These are phyloP conservation scores for Bolboschoenoplectus hybrid DNA, from an alignment of 202 grass and related monocot species.

Conservation along the genomic window DNA sequence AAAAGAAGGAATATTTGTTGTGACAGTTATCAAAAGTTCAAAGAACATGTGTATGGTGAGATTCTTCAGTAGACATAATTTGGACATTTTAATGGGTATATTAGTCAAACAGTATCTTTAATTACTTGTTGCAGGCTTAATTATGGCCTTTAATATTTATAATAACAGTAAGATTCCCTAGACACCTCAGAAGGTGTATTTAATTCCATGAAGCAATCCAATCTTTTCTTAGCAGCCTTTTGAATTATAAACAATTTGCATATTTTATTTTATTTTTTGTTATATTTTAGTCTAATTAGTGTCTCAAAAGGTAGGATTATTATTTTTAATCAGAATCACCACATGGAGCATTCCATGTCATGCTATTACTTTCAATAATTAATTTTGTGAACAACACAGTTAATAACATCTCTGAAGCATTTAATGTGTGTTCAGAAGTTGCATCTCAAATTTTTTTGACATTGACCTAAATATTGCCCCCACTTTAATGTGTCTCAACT, in stretches of 20 bases:
- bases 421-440: slow-evolving; percentile 5
- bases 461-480: neutral
- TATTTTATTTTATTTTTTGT: neutral
- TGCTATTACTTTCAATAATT: neutral
- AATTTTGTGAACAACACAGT: slow-evolving; percentile 8
- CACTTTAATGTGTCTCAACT: neutral
- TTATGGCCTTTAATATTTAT: slow-evolving; percentile 29
- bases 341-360: slow-evolving; percentile 20
- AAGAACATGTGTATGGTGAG: neutral
- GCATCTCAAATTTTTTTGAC: neutral
- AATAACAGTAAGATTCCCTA: slow-evolving; percentile 34
- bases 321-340: neutral
- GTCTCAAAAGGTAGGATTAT: neutral
- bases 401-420: slow-evolving; percentile 2
- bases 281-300: neutral
- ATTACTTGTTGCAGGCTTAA: neutral
- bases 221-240: slow-evolving; percentile 26
- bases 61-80: neutral
- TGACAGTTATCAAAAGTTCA: neutral
- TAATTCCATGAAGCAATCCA: slow-evolving; percentile 13
- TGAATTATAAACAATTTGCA: neutral
- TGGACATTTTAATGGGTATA: neutral
- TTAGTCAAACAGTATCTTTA: slow-evolving; percentile 12
- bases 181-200: slow-evolving; percentile 25
- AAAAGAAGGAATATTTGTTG: neutral